Evolutionary conservation across 768 basidiomycete species (phyloP), one percentile per base, ranked within the genome.

Genomic region (Tylopilus felleus): DNA sequence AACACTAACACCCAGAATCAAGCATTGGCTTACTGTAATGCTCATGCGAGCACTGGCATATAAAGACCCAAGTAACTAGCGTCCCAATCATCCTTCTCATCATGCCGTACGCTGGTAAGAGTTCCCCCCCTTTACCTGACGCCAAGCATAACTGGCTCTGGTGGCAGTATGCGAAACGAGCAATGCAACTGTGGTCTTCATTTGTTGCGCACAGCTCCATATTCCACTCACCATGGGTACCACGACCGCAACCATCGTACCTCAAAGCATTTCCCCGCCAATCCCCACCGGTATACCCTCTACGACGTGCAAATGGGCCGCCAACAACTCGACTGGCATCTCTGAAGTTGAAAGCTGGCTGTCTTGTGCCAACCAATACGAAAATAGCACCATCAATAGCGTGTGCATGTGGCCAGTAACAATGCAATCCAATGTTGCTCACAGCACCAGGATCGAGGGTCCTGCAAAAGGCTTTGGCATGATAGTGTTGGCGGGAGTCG

Each of bases 171-270:
- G 56, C 38, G 31, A 49, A 36, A 28, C 53, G 8, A 44, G 25
- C 43, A 57, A 57, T 28, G 31, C 41, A 23, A 56, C 54, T 2
- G 56, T 57, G 17, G 39, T 48, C 6, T 14, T 29, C 22, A 56
- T 56, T 16, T 57, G 54, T 28, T 57, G 56, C 14, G 17, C 29
- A 6, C 47, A 41, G 21, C 6, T 45, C 16, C 25, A 31, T 28
- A 4, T 35, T 19, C 12, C 55, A 23, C 23, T 28, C 27, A 42
- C 51, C 14, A 53, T 25, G 44, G n/a, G 45, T 13, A 47, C 5
- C 39, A 25, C 46, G 17, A 47, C 28, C 22, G 4, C n/a, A 22
- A 47, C 33, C 10, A 6, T 51, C 8, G 0, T 8, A 1, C 33
- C 45, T 29, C 33, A 27, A 23, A n/a, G 21, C 19, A 10, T 16